Percentiles rank a stretch among this genome's conserved stretches.
Evolutionary conservation across 129 eudicot genomes (phyloP).

Genomic region (Chrysanthemum lavandulifolium): DNA sequence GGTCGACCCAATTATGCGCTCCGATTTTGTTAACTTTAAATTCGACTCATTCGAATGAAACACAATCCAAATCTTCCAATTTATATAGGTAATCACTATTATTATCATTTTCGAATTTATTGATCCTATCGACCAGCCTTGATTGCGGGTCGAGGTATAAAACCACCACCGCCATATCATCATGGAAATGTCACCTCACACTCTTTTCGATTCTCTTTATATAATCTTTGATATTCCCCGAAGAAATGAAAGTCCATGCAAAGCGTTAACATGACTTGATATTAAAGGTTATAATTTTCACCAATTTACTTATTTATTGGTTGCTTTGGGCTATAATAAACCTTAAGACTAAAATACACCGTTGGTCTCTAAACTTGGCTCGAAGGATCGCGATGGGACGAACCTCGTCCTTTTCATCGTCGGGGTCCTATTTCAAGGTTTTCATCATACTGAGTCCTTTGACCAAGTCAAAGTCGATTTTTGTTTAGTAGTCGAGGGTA

Average conservation of each 20-base stretch:
- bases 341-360: not conserved
- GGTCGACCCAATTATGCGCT: too few species aligned
- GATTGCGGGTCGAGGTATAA: conserved; percentile 52
- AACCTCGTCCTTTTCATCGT: too few species aligned
- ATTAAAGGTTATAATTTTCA: not conserved
- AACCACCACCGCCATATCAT: conserved; percentile 72
- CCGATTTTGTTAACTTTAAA: too few species aligned
- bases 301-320: not conserved
- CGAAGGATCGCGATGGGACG: too few species aligned
- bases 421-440: too few species aligned
- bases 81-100: conserved; percentile 16
- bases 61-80: too few species aligned
- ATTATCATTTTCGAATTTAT: conserved; percentile 33
- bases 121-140: conserved; percentile 36
- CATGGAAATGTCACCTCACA: conserved; percentile 68
- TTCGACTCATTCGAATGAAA: too few species aligned
- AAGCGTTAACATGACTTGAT: conserved; percentile 1
- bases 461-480: too few species aligned
- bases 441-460: too few species aligned
- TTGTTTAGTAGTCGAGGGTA: too few species aligned
- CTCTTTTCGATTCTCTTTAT: conserved; percentile 67
- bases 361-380: too few species aligned
- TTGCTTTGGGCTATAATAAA: not conserved
- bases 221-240: conserved; percentile 79
- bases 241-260: conserved; percentile 7